Evolutionary conservation across 345 rosid genomes (phyloP).

Genomic region (Excoecaria cochinchinensis): DNA sequence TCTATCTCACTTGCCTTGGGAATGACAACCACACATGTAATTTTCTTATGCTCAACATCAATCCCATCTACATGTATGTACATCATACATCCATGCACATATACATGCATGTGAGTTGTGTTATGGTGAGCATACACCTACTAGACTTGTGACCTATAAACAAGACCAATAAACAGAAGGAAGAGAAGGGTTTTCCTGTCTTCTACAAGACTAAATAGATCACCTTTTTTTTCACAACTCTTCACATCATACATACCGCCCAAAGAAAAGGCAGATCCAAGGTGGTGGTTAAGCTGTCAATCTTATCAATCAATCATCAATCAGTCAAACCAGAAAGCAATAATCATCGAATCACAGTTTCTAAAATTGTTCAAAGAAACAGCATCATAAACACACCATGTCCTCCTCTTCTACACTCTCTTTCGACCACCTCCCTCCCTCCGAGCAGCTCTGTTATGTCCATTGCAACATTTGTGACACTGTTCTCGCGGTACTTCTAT

Average conservation of each 20-base stretch:
- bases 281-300: conserved; percentile 57
- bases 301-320: conserved; percentile 41
- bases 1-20: conserved; percentile 33
- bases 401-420: conserved; percentile 41
- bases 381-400: conserved; percentile 21
- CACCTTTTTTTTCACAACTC: conserved; percentile 35
- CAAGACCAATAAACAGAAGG: conserved; percentile 21
- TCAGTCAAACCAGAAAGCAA: conserved; percentile 17
- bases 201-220: conserved; percentile 22
- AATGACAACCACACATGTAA: conserved; percentile 35
- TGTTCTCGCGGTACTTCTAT: conserved; percentile 68
- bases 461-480: conserved; percentile 96
- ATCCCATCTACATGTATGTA: too few relatives aligned
- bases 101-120: conserved; percentile 7
- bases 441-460: conserved; percentile 98
- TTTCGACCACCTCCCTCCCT: conserved; percentile 38
- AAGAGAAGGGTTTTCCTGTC: conserved; percentile 11
- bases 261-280: conserved; percentile 43
- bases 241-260: conserved; percentile 4
- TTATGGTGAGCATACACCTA: not conserved
- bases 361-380: conserved; percentile 25
- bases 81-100: not conserved
- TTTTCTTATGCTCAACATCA: not conserved
- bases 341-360: conserved; percentile 14
- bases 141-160: not conserved